phyloP scores from a whole-genome alignment of 2,329 filamentous ascomycete genomes.

The Nectriaceae sp. region DNA sequence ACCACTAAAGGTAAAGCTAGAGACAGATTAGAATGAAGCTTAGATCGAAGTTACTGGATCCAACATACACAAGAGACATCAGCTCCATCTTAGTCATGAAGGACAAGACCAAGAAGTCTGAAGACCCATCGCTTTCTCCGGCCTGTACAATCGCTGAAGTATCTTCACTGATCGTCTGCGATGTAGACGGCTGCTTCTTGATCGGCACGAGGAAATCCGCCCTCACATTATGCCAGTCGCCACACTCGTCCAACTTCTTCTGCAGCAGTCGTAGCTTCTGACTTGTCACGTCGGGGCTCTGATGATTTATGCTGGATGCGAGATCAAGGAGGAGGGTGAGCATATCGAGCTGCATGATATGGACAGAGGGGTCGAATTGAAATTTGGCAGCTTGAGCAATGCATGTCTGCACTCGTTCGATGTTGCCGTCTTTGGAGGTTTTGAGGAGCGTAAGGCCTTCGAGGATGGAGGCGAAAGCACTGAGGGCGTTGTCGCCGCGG shows the following conservation, averaged over 20 bases:
- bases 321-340: slow-evolving; percentile 70
- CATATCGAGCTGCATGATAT: slow-evolving; percentile 65
- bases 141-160: slow-evolving; percentile 55
- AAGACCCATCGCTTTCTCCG: slow-evolving; percentile 45
- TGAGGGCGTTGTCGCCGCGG: slow-evolving; percentile 64
- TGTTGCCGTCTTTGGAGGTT: slow-evolving; percentile 62
- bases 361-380: slow-evolving; percentile 64
- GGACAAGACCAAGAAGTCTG: slow-evolving; percentile 60
- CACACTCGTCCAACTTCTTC: slow-evolving; percentile 58
- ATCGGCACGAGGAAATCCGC: slow-evolving; percentile 58
- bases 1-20: slow-evolving; percentile 57
- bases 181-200: slow-evolving; percentile 49
- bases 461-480: slow-evolving; percentile 64
- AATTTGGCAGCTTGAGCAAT: slow-evolving; percentile 73
- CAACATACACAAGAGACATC: slow-evolving; percentile 54
- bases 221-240: slow-evolving; percentile 49
- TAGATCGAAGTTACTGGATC: background rate
- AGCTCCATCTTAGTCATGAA: slow-evolving; percentile 63
- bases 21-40: slow-evolving; percentile 15
- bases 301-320: slow-evolving; percentile 66
- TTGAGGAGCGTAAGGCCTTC: slow-evolving; percentile 71
- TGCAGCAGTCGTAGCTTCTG: slow-evolving; percentile 66
- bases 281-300: slow-evolving; percentile 55
- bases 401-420: slow-evolving; percentile 71
- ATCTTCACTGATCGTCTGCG: slow-evolving; percentile 56